phyloP scores from a whole-genome alignment of 352 stramenopile species.

The Pythium apleroticum region DNA sequence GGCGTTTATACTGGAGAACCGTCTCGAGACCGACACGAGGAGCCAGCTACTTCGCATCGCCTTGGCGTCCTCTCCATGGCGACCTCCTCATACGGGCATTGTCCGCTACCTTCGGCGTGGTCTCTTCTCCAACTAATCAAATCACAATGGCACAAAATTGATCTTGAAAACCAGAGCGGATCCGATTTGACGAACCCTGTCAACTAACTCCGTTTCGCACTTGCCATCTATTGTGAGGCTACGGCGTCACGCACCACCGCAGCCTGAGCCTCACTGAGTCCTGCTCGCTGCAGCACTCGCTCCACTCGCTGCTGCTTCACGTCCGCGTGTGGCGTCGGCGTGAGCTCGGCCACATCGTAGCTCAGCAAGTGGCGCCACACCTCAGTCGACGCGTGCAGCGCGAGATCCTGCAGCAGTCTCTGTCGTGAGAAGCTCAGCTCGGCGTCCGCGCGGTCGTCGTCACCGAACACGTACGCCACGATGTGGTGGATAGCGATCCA shows the following conservation, averaged over 20 bases:
- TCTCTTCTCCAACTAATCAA: no score
- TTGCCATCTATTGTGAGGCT: neutral
- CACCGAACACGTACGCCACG: conserved; percentile 50
- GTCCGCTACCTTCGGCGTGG: no score
- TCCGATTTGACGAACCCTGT: neutral
- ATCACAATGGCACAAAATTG: no score
- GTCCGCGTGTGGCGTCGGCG: neutral
- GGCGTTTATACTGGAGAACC: no score
- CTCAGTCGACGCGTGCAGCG: conserved; percentile 24
- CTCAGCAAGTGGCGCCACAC: conserved; percentile 60
- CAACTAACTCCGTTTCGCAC: no score
- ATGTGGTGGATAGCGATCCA: conserved; percentile 61
- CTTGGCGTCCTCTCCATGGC: no score
- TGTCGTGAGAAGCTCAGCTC: conserved; percentile 51
- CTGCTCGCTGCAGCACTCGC: conserved; percentile 15
- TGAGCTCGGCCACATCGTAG: conserved; percentile 33
- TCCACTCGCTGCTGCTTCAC: conserved; percentile 20
- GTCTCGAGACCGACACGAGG: no score
- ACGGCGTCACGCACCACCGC: neutral
- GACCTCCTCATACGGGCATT: no score
- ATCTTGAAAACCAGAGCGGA: no score
- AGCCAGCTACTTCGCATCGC: no score
- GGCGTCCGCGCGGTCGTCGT: conserved; percentile 11
- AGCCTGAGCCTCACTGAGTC: conserved; percentile 3
- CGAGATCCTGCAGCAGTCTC: conserved; percentile 45